Percentiles rank a stretch among this genome's conserved stretches.
These are phyloP conservation scores for Puccinia coronata DNA, from an alignment of 1,284 basidiomycete genomes.

Conservation along the genomic window DNA sequence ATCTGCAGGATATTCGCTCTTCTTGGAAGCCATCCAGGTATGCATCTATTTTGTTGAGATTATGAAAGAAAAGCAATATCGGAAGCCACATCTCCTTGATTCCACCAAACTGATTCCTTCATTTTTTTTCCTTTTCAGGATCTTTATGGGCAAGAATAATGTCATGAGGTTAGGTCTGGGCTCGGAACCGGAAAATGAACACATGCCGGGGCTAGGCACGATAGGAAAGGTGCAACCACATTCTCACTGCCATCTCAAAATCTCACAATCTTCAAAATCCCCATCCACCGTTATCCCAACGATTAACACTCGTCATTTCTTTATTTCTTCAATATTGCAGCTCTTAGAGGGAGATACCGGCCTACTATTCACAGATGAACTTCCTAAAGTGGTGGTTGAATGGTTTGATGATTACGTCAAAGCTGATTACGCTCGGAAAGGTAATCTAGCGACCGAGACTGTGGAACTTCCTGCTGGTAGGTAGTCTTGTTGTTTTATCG, in stretches of 20 bases:
- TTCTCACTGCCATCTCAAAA: conserved; percentile 1
- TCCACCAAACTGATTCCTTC: neutral
- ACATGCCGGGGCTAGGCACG: conserved; percentile 74
- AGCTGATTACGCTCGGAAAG: conserved; percentile 87
- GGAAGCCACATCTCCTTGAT: neutral
- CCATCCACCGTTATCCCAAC: too few relatives aligned
- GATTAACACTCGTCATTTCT: neutral
- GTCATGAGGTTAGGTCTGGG: conserved; percentile 98
- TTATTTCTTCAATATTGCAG: conserved; percentile 60
- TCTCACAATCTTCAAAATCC: neutral
- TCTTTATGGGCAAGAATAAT: conserved; percentile 88
- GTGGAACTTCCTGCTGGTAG: conserved; percentile 71
- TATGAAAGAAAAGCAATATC: too few relatives aligned
- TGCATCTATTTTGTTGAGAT: neutral
- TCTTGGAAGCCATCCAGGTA: conserved; percentile 75
- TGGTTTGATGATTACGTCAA: conserved; percentile 92
- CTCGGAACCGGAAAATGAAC: conserved; percentile 80
- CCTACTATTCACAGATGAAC: conserved; percentile 84
- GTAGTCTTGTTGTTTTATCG: conserved; percentile 48
- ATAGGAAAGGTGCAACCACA: conserved; percentile 70
- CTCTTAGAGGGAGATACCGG: conserved; percentile 91
- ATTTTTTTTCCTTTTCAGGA: conserved; percentile 67
- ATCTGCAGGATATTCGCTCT: conserved; percentile 87
- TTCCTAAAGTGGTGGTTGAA: conserved; percentile 81
- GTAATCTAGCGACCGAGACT: conserved; percentile 74